Evolutionary conservation across 371 early-diverging fungal genomes (phyloP).

Genomic region (Encephalitozoon cuniculi): DNA sequence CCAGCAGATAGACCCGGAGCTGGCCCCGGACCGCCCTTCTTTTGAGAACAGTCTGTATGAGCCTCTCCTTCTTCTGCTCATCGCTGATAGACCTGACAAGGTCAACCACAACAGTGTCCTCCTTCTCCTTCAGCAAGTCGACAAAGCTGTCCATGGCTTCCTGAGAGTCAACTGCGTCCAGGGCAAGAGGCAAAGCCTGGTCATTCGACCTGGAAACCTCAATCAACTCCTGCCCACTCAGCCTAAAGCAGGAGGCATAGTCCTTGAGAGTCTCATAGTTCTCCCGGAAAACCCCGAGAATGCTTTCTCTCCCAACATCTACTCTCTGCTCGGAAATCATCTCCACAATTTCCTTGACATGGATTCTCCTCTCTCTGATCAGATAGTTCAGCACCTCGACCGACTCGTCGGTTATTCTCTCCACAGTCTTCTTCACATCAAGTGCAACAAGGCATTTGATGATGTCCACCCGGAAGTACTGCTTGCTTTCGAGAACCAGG

Average conservation of each 20-base stretch:
- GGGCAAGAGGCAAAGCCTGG: neutral
- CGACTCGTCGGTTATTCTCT: slow-evolving; percentile 9
- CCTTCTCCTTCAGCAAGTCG: slow-evolving; percentile 1
- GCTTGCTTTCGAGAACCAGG: slow-evolving; percentile 3
- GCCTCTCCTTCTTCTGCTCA: neutral
- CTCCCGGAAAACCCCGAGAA: neutral
- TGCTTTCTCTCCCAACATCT: neutral
- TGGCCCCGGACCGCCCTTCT: slow-evolving; percentile 7
- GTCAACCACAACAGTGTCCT: neutral
- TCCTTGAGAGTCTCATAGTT: slow-evolving; percentile 4
- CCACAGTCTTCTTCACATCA: neutral
- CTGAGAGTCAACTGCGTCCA: neutral
- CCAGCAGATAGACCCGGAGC: slow-evolving; percentile 5
- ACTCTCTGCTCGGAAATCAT: neutral
- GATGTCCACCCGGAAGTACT: slow-evolving; percentile 14
- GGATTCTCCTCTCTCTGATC: neutral
- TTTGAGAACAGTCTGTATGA: neutral
- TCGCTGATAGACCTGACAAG: neutral
- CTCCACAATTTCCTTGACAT: slow-evolving; percentile 9
- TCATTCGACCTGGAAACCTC: neutral
- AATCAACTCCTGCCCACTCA: slow-evolving; percentile 15
- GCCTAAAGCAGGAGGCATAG: neutral
- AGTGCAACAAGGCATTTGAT: neutral
- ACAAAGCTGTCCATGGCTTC: neutral
- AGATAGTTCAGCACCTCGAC: slow-evolving; percentile 9